Percentiles rank a stretch among this genome's conserved stretches.
Evolutionary conservation across 306 rosid genomes (phyloP).

Genomic region (Inga oerstediana): DNA sequence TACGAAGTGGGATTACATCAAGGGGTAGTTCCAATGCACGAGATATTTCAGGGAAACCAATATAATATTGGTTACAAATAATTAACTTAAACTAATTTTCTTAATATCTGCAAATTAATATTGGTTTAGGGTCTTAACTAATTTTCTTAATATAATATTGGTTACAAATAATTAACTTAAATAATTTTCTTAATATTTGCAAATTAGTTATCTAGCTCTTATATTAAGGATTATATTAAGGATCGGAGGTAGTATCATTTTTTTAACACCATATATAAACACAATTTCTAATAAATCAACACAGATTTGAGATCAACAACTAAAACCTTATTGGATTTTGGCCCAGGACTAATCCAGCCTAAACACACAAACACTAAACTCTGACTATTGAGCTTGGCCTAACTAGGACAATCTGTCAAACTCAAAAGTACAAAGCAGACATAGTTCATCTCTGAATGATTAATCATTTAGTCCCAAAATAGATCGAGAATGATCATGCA

Average conservation of each 20-base stretch:
- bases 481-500: background rate
- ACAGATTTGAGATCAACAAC: background rate
- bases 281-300: background rate
- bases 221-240: no score
- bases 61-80: no score
- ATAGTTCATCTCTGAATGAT: background rate
- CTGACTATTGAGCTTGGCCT: constrained; percentile 11
- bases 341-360: background rate
- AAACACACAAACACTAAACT: background rate
- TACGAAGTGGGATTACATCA: no score
- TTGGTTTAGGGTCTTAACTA: no score
- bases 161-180: no score
- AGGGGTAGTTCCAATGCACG: no score
- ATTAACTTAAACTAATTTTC: no score
- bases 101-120: no score
- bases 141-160: no score
- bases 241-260: background rate
- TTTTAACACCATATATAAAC: background rate
- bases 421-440: background rate
- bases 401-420: background rate
- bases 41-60: no score
- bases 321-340: background rate
- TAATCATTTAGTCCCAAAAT: background rate
- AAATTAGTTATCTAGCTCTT: no score
- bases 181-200: no score